phyloP scores from a whole-genome alignment of 495 filamentous ascomycete genomes.

The Umbilicaria muhlenbergii region DNA sequence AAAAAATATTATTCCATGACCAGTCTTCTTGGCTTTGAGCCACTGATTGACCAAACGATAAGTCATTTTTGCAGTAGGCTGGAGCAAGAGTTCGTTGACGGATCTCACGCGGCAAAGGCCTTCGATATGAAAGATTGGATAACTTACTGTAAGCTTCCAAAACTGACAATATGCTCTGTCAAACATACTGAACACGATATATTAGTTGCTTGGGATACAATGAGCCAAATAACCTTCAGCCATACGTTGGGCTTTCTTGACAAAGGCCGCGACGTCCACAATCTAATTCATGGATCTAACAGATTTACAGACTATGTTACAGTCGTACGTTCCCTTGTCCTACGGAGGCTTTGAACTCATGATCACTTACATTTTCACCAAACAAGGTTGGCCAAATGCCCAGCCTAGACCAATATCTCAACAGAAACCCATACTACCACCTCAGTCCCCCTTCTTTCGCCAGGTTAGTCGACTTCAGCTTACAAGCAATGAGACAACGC shows the following conservation, averaged over 20 bases:
- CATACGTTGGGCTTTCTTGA: slow-evolving; percentile 6
- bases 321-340: not conserved
- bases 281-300: not conserved
- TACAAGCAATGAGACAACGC: too few species aligned
- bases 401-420: slow-evolving; percentile 40
- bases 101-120: slow-evolving; percentile 4
- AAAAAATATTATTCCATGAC: not conserved
- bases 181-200: not conserved
- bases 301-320: not conserved
- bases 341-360: too few species aligned
- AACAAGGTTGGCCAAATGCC: slow-evolving; percentile 39
- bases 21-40: slow-evolving; percentile 15
- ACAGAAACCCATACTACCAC: slow-evolving; percentile 34
- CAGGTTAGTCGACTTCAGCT: too few species aligned
- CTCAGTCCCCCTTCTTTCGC: too few species aligned
- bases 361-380: not conserved
- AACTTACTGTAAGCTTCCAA: slow-evolving; percentile 20
- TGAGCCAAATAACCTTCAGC: slow-evolving; percentile 24
- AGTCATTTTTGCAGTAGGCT: slow-evolving; percentile 13
- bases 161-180: not conserved
- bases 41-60: slow-evolving; percentile 17
- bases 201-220: slow-evolving; percentile 28
- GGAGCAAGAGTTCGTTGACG: slow-evolving; percentile 8
- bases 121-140: slow-evolving; percentile 26
- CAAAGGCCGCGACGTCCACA: not conserved